Evolutionary conservation across 306 rosid species (phyloP), one percentile per base, ranked within the genome.

Genomic region (Malus fusca): DNA sequence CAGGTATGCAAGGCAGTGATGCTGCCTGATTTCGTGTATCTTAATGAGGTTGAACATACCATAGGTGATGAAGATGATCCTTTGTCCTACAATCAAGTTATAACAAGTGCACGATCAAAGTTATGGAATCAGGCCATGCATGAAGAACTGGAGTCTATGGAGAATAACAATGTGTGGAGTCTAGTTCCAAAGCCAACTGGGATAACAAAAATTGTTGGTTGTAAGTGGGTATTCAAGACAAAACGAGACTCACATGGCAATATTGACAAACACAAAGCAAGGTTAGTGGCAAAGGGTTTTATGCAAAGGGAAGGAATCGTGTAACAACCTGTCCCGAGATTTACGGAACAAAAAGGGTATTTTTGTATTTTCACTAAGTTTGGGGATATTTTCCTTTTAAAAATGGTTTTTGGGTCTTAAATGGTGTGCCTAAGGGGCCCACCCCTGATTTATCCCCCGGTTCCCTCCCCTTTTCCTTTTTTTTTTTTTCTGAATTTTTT

Each of bases 1-100:
- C 2, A 5, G 0, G 51, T 44, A 44, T 5, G 5, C 0, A 44
- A 44, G 5, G 17, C 5, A 44, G 17, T 0, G 0, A 0, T 44
- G 17, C 0, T 12, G 51, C 17, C 17, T 44, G 0, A 44, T 44
- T 44, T 44, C 0, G 17, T 13, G 0, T 44, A 44, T 0, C 17
- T 44, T 0, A 52, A 52, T 52, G n/a, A 17, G n/a, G 21, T 10
- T 2, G 22, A 52, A 52, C 4, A 18, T 2, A 12, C 51, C 0
- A 13, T 44, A 13, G 51, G 51, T 4, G 17, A 44, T 44, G 51
- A 44, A 1, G 58, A 52, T 2, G 58, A 52, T 52, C 58, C 22
- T 1, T 17, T 52, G 4, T 0, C 21, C 3, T 52, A 17, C 58
- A 52, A 52, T 17, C n/a, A 52, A 52, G 58, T 10, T 0, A 52